Conservation (phyloP, 768 basidiomycete genomes). For the Podaxis mareebaensis region DNA sequence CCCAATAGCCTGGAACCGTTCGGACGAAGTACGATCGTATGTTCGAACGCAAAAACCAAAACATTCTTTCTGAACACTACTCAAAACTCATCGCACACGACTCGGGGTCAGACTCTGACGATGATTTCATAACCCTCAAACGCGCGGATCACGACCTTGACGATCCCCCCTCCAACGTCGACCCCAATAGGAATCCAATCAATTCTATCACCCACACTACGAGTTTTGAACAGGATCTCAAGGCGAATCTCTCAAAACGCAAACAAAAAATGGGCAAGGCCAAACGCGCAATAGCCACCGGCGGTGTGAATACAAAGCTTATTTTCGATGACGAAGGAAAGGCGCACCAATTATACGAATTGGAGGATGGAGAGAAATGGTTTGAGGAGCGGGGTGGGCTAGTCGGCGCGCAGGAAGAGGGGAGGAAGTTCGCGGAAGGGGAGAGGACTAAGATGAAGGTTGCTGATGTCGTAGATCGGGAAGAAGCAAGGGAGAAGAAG, state of each 20-base stretch:
- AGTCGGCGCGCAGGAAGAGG: constrained; percentile 65
- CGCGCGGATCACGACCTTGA: constrained; percentile 82
- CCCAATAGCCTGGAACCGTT: constrained; percentile 41
- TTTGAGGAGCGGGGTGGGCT: constrained; percentile 63
- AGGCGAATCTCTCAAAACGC: constrained; percentile 75
- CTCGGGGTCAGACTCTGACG: constrained; percentile 50
- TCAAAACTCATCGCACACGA: constrained; percentile 79
- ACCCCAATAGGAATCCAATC: neutral
- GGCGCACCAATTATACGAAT: constrained; percentile 80
- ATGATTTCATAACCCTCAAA: constrained; percentile 94
- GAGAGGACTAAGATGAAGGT: constrained; percentile 73
- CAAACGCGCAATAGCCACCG: constrained; percentile 71
- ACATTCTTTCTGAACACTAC: constrained; percentile 89
- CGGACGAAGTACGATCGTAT: constrained; percentile 97
- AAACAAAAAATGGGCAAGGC: constrained; percentile 75
- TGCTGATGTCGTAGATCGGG: constrained; percentile 75
- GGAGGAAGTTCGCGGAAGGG: constrained; percentile 66
- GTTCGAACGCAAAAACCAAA: constrained; percentile 96
- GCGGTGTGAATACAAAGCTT: constrained; percentile 67
- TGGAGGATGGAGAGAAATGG: constrained; percentile 73
- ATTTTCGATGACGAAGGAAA: constrained; percentile 90
- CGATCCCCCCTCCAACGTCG: constrained; percentile 17
- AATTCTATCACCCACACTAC: neutral
- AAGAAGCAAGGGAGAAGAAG: constrained; percentile 84
- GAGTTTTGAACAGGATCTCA: constrained; percentile 25